Evolutionary conservation across 1,139 yeast genomes (phyloP).

Genomic region (Diutina pseudorugosa): DNA sequence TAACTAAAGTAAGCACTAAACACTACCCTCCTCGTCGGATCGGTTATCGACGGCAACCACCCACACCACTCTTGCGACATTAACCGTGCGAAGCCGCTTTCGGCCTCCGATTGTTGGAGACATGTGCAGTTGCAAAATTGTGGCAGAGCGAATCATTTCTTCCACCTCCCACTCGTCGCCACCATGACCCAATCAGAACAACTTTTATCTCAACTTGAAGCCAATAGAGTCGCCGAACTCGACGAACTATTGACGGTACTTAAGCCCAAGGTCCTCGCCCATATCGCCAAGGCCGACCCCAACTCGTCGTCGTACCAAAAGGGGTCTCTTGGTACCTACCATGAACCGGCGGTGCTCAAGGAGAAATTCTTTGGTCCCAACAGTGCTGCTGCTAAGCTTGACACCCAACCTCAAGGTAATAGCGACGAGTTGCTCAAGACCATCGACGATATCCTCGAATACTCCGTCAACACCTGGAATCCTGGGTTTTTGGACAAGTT

Average conservation of each 20-base stretch:
- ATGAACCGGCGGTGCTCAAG: slow-evolving; percentile 20
- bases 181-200: background rate
- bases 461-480: slow-evolving; percentile 80
- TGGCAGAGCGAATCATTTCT: background rate
- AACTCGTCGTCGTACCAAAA: slow-evolving; percentile 14
- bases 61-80: background rate
- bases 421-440: slow-evolving; percentile 23
- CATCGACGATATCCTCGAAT: slow-evolving; percentile 46
- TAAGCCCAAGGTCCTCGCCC: slow-evolving; percentile 26
- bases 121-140: background rate
- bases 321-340: slow-evolving; percentile 26
- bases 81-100: background rate
- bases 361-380: slow-evolving; percentile 6
- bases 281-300: slow-evolving; percentile 25
- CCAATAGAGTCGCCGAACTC: slow-evolving; percentile 26
- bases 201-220: slow-evolving; percentile 14
- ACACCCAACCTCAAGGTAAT: slow-evolving; percentile 7
- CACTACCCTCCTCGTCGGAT: background rate
- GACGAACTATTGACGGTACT: slow-evolving; percentile 20
- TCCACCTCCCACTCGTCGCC: background rate
- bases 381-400: background rate
- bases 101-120: background rate
- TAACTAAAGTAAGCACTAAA: no score
- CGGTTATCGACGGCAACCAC: background rate
- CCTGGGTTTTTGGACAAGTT: slow-evolving; percentile 78